Base-by-base conservation (phyloP, 2,329 filamentous ascomycete species). In the Fusarium chaquense region DNA sequence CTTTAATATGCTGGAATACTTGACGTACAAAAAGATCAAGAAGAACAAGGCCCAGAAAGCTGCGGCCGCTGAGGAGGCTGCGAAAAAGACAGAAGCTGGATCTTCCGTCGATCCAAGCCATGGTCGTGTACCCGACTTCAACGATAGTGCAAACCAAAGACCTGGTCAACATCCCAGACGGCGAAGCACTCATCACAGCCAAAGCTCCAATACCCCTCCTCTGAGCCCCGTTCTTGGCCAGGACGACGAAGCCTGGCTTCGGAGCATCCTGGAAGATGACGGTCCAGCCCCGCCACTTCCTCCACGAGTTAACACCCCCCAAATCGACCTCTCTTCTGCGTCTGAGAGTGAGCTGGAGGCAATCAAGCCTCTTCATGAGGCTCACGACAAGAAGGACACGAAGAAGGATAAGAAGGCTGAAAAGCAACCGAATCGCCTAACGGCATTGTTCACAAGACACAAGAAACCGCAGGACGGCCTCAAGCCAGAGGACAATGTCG, bases 21-120 rank as follows among this genome's bases (percentile, higher is more conserved):
- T 90, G 70, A 80, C 83, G 36, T 86, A 85, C 81, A 90, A 87
- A 76, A 90, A 89, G 77, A 80, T 84, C 75, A 90, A 89, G 80
- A 88, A 90, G 78, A 80, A 86, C 76, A 84, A 82, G 72, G 83
- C 81, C 3, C 82, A 87, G 62, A 86, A 87, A 63, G 59, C 33
- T 16, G 79, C 78, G 18, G 78, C 76, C 30, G 72, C 67, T 30
- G 66, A 74, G 28, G 63, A 76, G 54, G 65, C 68, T 40, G 71
- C 72, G 15, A 62, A 67, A 22, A 57, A 59, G n/a, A 44, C 49
- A 11, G 60, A 69, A 58, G 60, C 47, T 43, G 54, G 52, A 54
- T 61, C 64, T 59, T 56, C 62, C 41, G 62, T 47, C 20, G 67
- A 72, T 41, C 50, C 56, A 46, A 41, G 58, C 6, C 66, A 67